phyloP scores from a whole-genome alignment of 371 early-diverging fungal genomes.

The Mortierella sp. region DNA sequence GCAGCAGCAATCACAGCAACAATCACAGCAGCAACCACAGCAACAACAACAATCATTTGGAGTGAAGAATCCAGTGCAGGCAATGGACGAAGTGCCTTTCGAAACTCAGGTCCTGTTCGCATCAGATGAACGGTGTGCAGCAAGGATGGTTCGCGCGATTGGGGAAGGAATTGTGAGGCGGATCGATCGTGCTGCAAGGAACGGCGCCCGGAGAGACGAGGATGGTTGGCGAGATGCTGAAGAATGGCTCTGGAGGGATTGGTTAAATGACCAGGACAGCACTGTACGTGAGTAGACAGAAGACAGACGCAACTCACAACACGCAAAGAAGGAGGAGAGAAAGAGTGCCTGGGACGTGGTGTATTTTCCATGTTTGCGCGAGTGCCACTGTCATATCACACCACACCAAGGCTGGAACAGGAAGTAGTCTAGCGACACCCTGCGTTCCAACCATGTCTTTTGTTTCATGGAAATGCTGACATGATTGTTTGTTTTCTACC shows the following conservation, averaged over 20 bases:
- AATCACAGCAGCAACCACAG: background rate
- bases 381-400: background rate
- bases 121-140: constrained; percentile 31
- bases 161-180: constrained; percentile 23
- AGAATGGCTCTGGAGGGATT: constrained; percentile 51
- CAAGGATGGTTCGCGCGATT: constrained; percentile 31
- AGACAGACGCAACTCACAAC: too few relatives aligned
- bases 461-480: background rate
- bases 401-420: background rate
- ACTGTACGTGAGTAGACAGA: constrained; percentile 32
- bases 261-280: constrained; percentile 45
- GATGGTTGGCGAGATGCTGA: constrained; percentile 42
- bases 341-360: background rate
- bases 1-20: background rate
- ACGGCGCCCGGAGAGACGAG: constrained; percentile 22
- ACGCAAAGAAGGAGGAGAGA: background rate
- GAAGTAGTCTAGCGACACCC: too few relatives aligned
- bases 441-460: too few relatives aligned
- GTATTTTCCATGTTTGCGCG: background rate
- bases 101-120: constrained; percentile 31
- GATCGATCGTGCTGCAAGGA: constrained; percentile 6
- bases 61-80: background rate
- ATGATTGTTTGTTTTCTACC: background rate
- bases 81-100: constrained; percentile 16
- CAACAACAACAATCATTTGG: background rate